These are phyloP conservation scores for Starmerella floris DNA, from an alignment of 805 yeast genomes.

Conservation along the genomic window DNA sequence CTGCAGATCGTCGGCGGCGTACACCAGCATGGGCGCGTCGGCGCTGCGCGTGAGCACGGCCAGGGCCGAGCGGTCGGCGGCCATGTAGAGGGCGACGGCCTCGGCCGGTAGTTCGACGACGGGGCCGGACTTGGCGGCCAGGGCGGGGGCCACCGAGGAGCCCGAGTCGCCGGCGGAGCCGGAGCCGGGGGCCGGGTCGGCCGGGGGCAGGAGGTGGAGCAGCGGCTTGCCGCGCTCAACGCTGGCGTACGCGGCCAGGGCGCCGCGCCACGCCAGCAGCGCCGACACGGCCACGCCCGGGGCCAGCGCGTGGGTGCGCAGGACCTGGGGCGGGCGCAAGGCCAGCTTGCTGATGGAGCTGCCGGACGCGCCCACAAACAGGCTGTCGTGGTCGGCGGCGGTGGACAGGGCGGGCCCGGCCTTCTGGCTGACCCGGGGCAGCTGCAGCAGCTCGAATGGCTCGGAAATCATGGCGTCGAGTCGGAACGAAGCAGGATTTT, in stretches of 20 bases:
- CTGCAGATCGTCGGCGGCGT: neutral
- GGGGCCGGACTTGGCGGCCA: neutral
- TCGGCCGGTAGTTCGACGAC: neutral
- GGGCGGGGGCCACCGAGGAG: neutral
- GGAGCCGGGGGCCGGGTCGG: neutral
- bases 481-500: neutral
- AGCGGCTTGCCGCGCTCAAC: conserved; percentile 23
- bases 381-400: conserved; percentile 4
- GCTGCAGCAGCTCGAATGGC: conserved; percentile 20
- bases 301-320: conserved; percentile 26
- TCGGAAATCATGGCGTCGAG: conserved; percentile 16
- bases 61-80: neutral
- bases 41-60: neutral
- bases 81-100: neutral
- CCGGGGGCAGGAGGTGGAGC: conserved; percentile 10
- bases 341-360: conserved; percentile 23
- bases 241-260: conserved; percentile 19
- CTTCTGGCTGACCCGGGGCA: conserved; percentile 16
- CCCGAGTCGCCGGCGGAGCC: neutral
- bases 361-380: conserved; percentile 25
- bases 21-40: neutral
- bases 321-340: conserved; percentile 26
- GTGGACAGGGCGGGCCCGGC: conserved; percentile 1
- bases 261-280: conserved; percentile 6
- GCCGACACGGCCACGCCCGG: conserved; percentile 25